phyloP scores from a whole-genome alignment of 1,139 yeast species.

The Debaryomyces udenii region DNA sequence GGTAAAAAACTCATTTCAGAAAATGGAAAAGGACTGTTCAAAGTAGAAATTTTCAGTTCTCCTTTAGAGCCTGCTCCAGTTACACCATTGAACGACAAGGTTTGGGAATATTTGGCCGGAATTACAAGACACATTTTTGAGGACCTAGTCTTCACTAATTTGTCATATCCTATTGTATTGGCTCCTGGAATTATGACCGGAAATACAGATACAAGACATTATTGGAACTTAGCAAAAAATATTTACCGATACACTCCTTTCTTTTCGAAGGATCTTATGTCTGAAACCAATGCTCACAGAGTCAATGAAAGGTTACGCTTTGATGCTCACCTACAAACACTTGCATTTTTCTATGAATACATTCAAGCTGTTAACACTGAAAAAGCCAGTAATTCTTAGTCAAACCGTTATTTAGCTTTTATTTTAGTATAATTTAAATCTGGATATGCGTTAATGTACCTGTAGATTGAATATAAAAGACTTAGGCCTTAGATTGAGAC shows the following conservation, averaged over 20 bases:
- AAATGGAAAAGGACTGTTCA: constrained; percentile 29
- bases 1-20: constrained; percentile 25
- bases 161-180: constrained; percentile 48
- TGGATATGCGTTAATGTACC: no score
- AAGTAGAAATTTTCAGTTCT: constrained; percentile 18
- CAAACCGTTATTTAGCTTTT: background rate
- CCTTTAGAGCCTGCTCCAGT: constrained; percentile 40
- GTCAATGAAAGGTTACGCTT: constrained; percentile 43
- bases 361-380: constrained; percentile 29
- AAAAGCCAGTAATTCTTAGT: constrained; percentile 19
- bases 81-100: constrained; percentile 39
- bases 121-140: constrained; percentile 48
- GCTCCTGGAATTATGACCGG: constrained; percentile 75
- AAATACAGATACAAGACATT: constrained; percentile 81
- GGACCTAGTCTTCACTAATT: constrained; percentile 39
- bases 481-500: no score
- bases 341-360: constrained; percentile 45
- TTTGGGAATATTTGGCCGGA: constrained; percentile 46
- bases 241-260: constrained; percentile 68
- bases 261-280: constrained; percentile 20
- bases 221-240: constrained; percentile 73
- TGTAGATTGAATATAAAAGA: no score
- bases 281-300: constrained; percentile 35
- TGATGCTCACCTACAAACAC: constrained; percentile 43
- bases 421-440: no score